Evolutionary conservation across 805 yeast genomes (phyloP), one percentile per base, ranked within the genome.

Genomic region (Hermanozyma aechmeae): DNA sequence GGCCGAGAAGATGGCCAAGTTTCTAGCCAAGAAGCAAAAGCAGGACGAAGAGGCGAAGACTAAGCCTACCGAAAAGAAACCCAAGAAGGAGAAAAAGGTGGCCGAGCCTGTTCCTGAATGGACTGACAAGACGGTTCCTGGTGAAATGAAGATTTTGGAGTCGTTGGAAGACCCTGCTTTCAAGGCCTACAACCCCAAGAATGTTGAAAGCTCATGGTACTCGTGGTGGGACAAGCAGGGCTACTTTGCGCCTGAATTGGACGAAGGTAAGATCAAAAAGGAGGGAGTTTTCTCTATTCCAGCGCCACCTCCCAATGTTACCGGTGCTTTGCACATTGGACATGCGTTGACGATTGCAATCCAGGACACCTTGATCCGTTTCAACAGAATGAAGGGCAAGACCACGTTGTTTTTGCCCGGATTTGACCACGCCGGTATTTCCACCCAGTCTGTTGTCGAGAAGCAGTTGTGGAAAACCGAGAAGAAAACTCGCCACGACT

Each of bases 231-330:
- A 73, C 36, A 68, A 80, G 47, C 71, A 83, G 56, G 93, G 92
- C 13, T 76, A 74, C 48, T 92, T 92, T 49, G 79, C 80, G 58
- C 98, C 98, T 13, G 82, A 83, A 52, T 76, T 81, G 42, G 69
- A 61, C 33, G 77, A 78, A 48, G 96, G 96, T 26, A 59, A 76
- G 26, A 48, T 73, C 42, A 79, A 79, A 51, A 82, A 92, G 24
- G 87, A 76, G 49, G 97, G 97, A 44, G 51, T 68, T 13, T 92
- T 89, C 60, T 71, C 80, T 38, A 84, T 92, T 47, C 96, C 97
- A 23, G 92, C 95, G n/a, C 98, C 98, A 23, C 98, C 98, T 38
- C 98, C 98, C 52, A 92, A 92, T 56, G 95, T 92, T 40, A 92
- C 98, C 27, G 98, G 98, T 62, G 96, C 97, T 26, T 71, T 92